phyloP scores from a whole-genome alignment of 768 basidiomycete species.

The Pisolithus tinctorius region DNA sequence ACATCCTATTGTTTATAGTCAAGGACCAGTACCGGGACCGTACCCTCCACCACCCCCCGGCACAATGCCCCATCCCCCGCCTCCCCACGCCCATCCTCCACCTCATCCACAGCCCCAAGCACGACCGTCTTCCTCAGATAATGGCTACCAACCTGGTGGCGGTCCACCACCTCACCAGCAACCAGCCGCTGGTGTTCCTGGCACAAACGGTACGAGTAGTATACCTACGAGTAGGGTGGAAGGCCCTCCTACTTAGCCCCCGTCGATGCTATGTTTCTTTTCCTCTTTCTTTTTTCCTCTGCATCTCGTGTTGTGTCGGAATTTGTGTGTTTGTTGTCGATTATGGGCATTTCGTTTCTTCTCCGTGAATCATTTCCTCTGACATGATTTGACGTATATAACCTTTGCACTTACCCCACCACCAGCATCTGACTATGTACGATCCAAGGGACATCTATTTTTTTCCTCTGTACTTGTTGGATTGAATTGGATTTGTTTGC shows the following conservation, averaged over 20 bases:
- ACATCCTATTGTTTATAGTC: constrained; percentile 45
- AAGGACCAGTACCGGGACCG: constrained; percentile 38
- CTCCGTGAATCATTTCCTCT: constrained; percentile 17
- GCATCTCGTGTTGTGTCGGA: constrained; percentile 6
- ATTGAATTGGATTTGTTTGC: too few relatives aligned
- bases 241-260: constrained; percentile 30
- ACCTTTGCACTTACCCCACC: constrained; percentile 10
- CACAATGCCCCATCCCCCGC: constrained; percentile 36
- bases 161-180: constrained; percentile 25
- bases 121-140: constrained; percentile 59
- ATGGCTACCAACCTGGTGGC: constrained; percentile 40
- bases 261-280: not conserved
- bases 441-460: not conserved
- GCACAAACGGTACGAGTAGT: constrained; percentile 38
- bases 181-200: constrained; percentile 18
- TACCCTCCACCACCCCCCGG: constrained; percentile 41
- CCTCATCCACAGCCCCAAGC: constrained; percentile 36
- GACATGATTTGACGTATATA: constrained; percentile 24
- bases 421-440: not conserved
- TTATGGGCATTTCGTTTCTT: constrained; percentile 19
- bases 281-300: constrained; percentile 1
- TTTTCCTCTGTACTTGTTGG: not conserved
- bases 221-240: constrained; percentile 38
- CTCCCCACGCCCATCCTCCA: constrained; percentile 26
- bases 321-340: constrained; percentile 14